Evolutionary conservation across 2,329 filamentous ascomycete species (phyloP).

Genomic region (Fusarium subtropicale): DNA sequence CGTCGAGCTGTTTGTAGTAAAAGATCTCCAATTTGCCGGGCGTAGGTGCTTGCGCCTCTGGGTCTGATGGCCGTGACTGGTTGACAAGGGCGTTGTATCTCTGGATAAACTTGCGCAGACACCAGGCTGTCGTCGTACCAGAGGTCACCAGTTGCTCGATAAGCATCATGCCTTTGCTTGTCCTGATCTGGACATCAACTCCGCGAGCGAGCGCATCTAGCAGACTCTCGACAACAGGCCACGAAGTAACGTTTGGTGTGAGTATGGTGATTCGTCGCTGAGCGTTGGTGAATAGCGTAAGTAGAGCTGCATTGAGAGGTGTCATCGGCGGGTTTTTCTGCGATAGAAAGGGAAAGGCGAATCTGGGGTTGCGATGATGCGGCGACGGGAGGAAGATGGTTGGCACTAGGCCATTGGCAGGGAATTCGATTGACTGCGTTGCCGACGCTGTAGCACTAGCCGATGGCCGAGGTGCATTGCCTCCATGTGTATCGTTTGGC

Average conservation of each 20-base stretch:
- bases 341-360: conserved; percentile 68
- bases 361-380: conserved; percentile 75
- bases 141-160: conserved; percentile 85
- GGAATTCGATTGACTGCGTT: conserved; percentile 48
- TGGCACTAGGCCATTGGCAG: conserved; percentile 51
- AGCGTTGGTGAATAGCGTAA: conserved; percentile 70
- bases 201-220: conserved; percentile 71
- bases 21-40: conserved; percentile 67
- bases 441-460: conserved; percentile 41
- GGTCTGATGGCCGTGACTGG: conserved; percentile 36
- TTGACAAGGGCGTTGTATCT: conserved; percentile 58
- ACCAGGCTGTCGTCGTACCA: conserved; percentile 76
- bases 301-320: conserved; percentile 74
- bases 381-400: conserved; percentile 79
- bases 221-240: conserved; percentile 71
- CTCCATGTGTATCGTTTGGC: background rate
- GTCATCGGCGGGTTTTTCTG: conserved; percentile 67
- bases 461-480: background rate
- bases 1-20: conserved; percentile 64
- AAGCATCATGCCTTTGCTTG: conserved; percentile 77
- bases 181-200: conserved; percentile 75
- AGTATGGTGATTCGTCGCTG: conserved; percentile 72
- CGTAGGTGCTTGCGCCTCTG: conserved; percentile 57
- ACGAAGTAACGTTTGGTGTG: conserved; percentile 81
- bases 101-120: conserved; percentile 69